Conservation (phyloP, 495 filamentous ascomycete species). For the Friedmanniomyces endolithicus region DNA sequence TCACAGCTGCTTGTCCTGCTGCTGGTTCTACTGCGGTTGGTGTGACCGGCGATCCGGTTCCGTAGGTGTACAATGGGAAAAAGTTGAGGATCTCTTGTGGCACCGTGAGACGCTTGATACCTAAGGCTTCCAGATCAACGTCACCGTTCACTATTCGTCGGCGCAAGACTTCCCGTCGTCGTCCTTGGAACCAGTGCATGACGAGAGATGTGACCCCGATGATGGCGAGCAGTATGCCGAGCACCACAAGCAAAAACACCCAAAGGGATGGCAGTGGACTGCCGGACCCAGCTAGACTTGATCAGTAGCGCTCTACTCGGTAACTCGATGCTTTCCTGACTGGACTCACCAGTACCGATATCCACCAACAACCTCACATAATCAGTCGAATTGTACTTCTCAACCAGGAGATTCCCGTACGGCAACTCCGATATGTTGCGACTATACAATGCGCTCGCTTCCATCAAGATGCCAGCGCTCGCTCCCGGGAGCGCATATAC, state of each 20-base stretch:
- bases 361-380: constrained; percentile 49
- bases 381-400: constrained; percentile 31
- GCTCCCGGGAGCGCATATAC: constrained; percentile 70
- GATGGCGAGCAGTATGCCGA: constrained; percentile 58
- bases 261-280: constrained; percentile 55
- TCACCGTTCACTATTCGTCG: constrained; percentile 61
- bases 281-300: constrained; percentile 23
- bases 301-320: constrained; percentile 19
- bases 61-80: constrained; percentile 64
- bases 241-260: constrained; percentile 69
- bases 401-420: constrained; percentile 42
- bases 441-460: constrained; percentile 61
- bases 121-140: constrained; percentile 66
- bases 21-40: constrained; percentile 20
- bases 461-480: constrained; percentile 54
- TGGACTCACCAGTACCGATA: constrained; percentile 27
- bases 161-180: constrained; percentile 50
- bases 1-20: too few species aligned
- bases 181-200: constrained; percentile 64
- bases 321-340: constrained; percentile 35
- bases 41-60: constrained; percentile 30
- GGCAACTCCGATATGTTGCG: constrained; percentile 50
- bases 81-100: constrained; percentile 53
- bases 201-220: constrained; percentile 49
- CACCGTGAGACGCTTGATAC: constrained; percentile 62